Evolutionary conservation across 306 rosid genomes (phyloP).

Genomic region (Glycine latifolia): DNA sequence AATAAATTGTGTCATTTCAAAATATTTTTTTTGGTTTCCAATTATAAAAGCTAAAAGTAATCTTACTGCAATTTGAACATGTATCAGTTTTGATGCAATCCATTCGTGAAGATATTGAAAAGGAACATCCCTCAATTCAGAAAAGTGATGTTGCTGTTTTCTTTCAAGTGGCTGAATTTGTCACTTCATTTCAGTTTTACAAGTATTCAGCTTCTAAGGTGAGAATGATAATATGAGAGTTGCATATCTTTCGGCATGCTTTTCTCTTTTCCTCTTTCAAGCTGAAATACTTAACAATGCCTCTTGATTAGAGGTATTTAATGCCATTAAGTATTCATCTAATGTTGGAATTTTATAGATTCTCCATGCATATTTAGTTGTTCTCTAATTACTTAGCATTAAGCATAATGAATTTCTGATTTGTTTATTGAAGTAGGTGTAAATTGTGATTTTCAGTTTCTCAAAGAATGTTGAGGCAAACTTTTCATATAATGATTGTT

Average conservation of each 20-base stretch:
- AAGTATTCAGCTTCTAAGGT: constrained; percentile 78
- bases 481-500: constrained; percentile 1
- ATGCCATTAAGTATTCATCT: constrained; percentile 1
- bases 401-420: not conserved
- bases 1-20: constrained; percentile 13
- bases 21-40: not conserved
- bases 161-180: constrained; percentile 91
- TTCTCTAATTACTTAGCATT: constrained; percentile 4
- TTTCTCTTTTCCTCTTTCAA: constrained; percentile 34
- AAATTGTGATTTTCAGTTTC: not conserved
- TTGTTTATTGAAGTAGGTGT: constrained; percentile 22
- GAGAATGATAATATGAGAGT: constrained; percentile 52
- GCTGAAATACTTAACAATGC: constrained; percentile 4
- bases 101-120: constrained; percentile 76
- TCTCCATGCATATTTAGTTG: constrained; percentile 3
- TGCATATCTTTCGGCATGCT: constrained; percentile 20
- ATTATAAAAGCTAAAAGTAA: constrained; percentile 37
- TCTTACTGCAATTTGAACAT: constrained; percentile 43
- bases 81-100: constrained; percentile 84
- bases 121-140: constrained; percentile 84
- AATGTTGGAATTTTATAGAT: constrained; percentile 15
- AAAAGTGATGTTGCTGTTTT: constrained; percentile 72
- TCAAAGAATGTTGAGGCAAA: constrained; percentile 33
- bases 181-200: constrained; percentile 82
- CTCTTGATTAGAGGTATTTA: constrained; percentile 4